A percentile compares a stretch with the other conserved stretches of the same genome.
Conservation (phyloP, 2,329 filamentous ascomycete genomes). For the Chaetomium sp. region DNA sequence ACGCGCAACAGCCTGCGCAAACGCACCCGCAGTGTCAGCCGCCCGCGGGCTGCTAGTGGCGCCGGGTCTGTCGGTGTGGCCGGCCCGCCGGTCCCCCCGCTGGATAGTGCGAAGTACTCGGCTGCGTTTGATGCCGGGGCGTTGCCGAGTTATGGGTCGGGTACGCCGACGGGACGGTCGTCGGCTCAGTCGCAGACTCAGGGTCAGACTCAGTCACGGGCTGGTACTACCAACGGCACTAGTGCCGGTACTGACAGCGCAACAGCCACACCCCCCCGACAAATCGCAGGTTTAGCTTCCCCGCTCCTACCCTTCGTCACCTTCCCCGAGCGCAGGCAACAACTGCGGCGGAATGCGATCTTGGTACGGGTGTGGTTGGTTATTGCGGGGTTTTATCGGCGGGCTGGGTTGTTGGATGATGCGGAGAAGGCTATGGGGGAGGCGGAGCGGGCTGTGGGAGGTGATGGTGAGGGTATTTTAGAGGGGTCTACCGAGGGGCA, state of each 20-base stretch:
- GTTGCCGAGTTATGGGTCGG: not conserved
- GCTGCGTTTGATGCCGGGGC: conserved; percentile 38
- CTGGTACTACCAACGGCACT: no score
- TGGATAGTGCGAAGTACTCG: conserved; percentile 47
- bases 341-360: conserved; percentile 41
- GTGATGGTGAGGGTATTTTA: conserved; percentile 57
- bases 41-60: conserved; percentile 40
- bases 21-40: conserved; percentile 44
- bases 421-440: conserved; percentile 73
- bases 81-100: conserved; percentile 36
- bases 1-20: conserved; percentile 50
- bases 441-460: conserved; percentile 67
- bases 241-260: no score
- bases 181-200: no score
- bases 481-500: no score
- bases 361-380: conserved; percentile 83
- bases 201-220: no score
- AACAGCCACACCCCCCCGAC: no score
- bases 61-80: conserved; percentile 39
- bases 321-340: conserved; percentile 48
- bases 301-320: conserved; percentile 46
- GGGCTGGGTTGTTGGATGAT: conserved; percentile 74
- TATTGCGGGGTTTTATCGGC: conserved; percentile 80
- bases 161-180: conserved; percentile 36
- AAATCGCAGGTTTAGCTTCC: conserved; percentile 18